Percentiles rank a stretch among this genome's conserved stretches.
phyloP scores from a whole-genome alignment of 352 stramenopile species.

The Blastocystis sp. region DNA sequence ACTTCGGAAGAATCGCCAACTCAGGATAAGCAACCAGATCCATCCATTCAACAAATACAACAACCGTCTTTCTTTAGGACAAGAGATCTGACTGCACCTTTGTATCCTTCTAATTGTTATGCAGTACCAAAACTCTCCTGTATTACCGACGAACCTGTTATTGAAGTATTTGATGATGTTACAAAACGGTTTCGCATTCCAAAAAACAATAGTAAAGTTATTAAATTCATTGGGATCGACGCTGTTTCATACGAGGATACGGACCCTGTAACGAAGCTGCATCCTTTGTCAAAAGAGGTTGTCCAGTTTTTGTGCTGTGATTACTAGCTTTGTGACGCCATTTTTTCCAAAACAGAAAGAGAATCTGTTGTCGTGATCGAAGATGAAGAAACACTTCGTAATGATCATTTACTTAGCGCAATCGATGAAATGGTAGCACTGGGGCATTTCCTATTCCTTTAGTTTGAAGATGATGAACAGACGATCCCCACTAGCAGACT shows the following conservation, averaged over 20 bases:
- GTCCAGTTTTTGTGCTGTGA: background rate
- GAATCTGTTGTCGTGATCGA: background rate
- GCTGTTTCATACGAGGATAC: background rate
- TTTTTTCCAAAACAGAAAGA: slow-evolving; percentile 28
- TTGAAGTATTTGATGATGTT: background rate
- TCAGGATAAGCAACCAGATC: background rate
- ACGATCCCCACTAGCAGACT: slow-evolving; percentile 17
- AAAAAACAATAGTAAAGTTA: background rate
- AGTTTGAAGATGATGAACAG: background rate
- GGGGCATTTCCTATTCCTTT: background rate
- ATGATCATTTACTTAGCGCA: background rate
- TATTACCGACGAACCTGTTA: background rate
- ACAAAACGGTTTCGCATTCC: background rate
- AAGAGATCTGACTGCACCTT: background rate
- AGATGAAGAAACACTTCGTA: slow-evolving; percentile 19
- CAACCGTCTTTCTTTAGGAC: slow-evolving; percentile 33
- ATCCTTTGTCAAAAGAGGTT: background rate
- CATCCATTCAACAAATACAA: background rate
- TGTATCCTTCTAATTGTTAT: slow-evolving; percentile 34
- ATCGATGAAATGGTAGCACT: slow-evolving; percentile 26
- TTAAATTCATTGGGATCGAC: background rate
- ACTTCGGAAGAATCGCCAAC: background rate
- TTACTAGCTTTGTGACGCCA: background rate
- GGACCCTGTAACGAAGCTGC: background rate
- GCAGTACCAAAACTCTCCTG: background rate